Base-by-base conservation (phyloP, 345 rosid species). In the Brassica carinata region DNA sequence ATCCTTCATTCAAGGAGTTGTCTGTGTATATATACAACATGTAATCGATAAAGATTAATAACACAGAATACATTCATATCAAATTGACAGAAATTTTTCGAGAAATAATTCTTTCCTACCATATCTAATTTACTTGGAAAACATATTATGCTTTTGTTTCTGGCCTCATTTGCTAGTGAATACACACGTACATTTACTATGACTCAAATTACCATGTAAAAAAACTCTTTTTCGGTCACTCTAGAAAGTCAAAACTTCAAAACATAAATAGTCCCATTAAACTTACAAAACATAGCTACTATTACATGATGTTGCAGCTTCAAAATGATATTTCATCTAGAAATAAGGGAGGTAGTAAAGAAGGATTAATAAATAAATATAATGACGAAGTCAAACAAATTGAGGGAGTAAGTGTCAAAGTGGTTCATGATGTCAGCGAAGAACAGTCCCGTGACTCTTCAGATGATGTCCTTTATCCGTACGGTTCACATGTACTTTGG, bases 401-500 rank as follows among this genome's bases (percentile, higher is more conserved):
- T 73, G 82, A 58, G 62, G 38, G 69, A 79, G 77, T 33, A 67
- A 72, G 51, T 72, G 59, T 67, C 73, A 58, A 72, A 66, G 63
- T 72, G 67, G 40, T 23, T 1, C 29, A 15, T 57, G 67, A 79
- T 38, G 68, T 72, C 68, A 79, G 63, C 77, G 34, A 27, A 55
- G 72, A 79, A 72, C 75, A 70, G 19, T 8, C 40, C 36, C 26
- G 38, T 71, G 81, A 71, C 66, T 23, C 82, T 64, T 51, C 67
- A 65, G 5, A 72, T 58, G 67, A 57, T 58, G 73, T 67, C 6
- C 10, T 73, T 57, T 74, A 33, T 80, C 83, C 83, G 79, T 80
- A 80, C 83, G 71, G 58, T 68, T 80, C 79, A 74, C 79, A 74
- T 80, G 83, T 74, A 74, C 79, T 80, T 80, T 74, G 11, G 23